These are phyloP conservation scores for Brettanomyces nanus DNA, from an alignment of 805 yeast species.

Conservation along the genomic window DNA sequence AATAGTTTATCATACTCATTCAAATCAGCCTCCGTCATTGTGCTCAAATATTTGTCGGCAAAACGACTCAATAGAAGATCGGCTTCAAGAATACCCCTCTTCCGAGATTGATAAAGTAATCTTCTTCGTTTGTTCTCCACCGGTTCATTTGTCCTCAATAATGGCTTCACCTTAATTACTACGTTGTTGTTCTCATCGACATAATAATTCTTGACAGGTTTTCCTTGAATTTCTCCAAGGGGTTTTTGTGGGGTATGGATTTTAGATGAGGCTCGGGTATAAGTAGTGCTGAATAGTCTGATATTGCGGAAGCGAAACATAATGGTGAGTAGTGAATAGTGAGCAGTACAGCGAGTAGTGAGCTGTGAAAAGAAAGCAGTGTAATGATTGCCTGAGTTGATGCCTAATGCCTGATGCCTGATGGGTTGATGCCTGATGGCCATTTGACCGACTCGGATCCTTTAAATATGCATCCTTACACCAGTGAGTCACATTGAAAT, in stretches of 20 bases:
- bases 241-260: constrained; percentile 7
- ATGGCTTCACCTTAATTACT: constrained; percentile 67
- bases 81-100: constrained; percentile 91
- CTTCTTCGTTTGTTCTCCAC: constrained; percentile 77
- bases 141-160: constrained; percentile 66
- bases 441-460: no score
- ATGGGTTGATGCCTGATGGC: no score
- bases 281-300: neutral
- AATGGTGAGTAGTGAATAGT: no score
- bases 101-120: constrained; percentile 81
- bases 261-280: neutral
- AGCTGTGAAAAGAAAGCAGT: no score
- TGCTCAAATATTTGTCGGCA: constrained; percentile 63
- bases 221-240: constrained; percentile 13
- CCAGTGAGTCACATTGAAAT: no score
- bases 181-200: constrained; percentile 32
- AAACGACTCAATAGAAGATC: constrained; percentile 80
- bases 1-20: constrained; percentile 79
- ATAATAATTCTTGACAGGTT: constrained; percentile 15
- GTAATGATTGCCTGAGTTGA: no score
- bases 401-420: no score
- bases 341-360: no score
- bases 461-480: no score
- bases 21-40: constrained; percentile 54
- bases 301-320: no score